Conservation (phyloP, 1,139 yeast species). For the Saccharomyces pastorianus region DNA sequence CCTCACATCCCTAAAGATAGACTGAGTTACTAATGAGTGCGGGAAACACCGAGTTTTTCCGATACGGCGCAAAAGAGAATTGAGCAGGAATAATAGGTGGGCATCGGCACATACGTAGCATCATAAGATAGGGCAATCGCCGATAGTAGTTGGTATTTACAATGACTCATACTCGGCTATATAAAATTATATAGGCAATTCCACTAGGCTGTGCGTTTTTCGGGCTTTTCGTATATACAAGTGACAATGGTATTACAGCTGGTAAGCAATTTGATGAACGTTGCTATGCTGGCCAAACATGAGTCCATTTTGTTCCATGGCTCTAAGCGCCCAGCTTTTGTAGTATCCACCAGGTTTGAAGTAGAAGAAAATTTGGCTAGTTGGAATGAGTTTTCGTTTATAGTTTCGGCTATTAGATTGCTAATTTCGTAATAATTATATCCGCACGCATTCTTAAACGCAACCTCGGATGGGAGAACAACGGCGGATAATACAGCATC, state of each 20-base stretch:
- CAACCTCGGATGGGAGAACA: constrained; percentile 12
- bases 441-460: constrained; percentile 15
- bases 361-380: background rate
- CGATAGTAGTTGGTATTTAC: background rate
- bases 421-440: constrained; percentile 11
- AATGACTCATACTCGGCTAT: background rate
- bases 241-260: constrained; percentile 21
- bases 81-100: background rate
- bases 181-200: background rate
- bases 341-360: constrained; percentile 5
- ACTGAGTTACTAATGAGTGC: background rate
- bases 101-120: background rate
- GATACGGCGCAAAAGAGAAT: background rate
- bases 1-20: background rate
- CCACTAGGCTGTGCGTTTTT: constrained; percentile 5
- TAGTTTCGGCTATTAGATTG: constrained; percentile 13
- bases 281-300: constrained; percentile 12
- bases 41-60: background rate
- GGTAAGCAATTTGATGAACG: constrained; percentile 15
- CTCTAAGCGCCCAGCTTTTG: constrained; percentile 17
- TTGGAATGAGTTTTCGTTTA: constrained; percentile 3
- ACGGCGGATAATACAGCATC: constrained; percentile 13
- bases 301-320: constrained; percentile 24
- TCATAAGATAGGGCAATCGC: no score
- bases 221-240: constrained; percentile 21